Base-by-base conservation (phyloP, 2,329 filamentous ascomycete species). In the Metarhizium rileyi region DNA sequence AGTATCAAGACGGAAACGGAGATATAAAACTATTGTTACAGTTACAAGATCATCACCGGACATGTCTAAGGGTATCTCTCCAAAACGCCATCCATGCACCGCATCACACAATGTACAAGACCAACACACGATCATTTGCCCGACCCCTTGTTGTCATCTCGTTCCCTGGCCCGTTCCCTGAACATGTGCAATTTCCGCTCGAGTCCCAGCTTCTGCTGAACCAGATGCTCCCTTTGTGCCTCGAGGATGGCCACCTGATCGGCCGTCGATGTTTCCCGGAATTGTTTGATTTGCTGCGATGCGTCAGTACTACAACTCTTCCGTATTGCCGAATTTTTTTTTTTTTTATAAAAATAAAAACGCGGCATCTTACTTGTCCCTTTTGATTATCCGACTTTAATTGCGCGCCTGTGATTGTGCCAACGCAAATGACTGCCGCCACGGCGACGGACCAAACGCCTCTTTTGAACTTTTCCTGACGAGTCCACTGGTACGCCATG, bases 301-400 rank as follows among this genome's bases (percentile, higher is more conserved):
- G 20, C n/a, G n/a, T 53, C 27, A 52, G 38, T n/a, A 41, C 27
- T n/a, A 5, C 23, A 7, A 36, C 25, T 7, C 16, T 26, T 35
- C 20, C 22, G 23, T 27, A n/a, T n/a, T n/a, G n/a, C n/a, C n/a
- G n/a, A n/a, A n/a, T n/a, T n/a, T n/a, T n/a, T n/a, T n/a, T n/a
- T n/a, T n/a, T n/a, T n/a, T n/a, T 20, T n/a, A 18, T n/a, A 36
- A 36, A 4, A 22, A 28, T 36, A 44, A 8, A 6, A 14, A 53
- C n/a, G 18, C n/a, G n/a, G n/a, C n/a, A n/a, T 12, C 59, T 36
- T 51, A 74, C 73, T 57, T 72, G 61, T 53, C 66, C 62, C 56
- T 68, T 74, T 53, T 77, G 71, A 51, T 69, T 64, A 52, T 74
- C 70, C 44, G 68, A 67, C 62, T 76, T 76, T 43, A 77, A 58